Conservation (phyloP, 192 early-diverging fungal genomes). For the Mycoemilia scoparia region DNA sequence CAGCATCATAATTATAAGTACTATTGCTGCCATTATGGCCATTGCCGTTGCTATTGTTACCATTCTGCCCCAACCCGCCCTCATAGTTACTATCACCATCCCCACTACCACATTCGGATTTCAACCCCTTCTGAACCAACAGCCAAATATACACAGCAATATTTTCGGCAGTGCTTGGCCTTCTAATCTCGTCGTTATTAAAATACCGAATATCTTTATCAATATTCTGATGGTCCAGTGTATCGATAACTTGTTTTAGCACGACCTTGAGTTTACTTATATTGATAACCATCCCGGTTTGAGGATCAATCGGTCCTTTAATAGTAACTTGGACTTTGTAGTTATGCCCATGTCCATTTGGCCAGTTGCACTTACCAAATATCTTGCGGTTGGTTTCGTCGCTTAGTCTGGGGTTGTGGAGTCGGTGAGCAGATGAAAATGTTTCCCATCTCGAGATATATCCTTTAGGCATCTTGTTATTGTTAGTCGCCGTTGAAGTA, state of each 20-base stretch:
- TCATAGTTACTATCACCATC: too few relatives aligned
- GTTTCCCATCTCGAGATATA: slow-evolving; percentile 58
- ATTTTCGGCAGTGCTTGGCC: slow-evolving; percentile 71
- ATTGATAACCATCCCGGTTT: slow-evolving; percentile 79
- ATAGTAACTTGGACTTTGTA: slow-evolving; percentile 37
- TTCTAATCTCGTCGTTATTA: slow-evolving; percentile 32
- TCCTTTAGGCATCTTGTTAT: slow-evolving; percentile 28
- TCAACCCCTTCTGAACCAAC: slow-evolving; percentile 6
- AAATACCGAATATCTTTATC: slow-evolving; percentile 75
- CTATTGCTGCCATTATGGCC: too few relatives aligned
- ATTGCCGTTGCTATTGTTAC: too few relatives aligned
- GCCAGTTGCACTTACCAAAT: slow-evolving; percentile 81
- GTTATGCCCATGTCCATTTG: slow-evolving; percentile 80
- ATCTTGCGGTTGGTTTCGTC: slow-evolving; percentile 49
- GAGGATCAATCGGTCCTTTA: slow-evolving; percentile 36
- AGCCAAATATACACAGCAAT: slow-evolving; percentile 75
- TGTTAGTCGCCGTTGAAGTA: background rate
- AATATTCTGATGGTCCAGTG: slow-evolving; percentile 74
- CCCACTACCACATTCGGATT: slow-evolving; percentile 21
- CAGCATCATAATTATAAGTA: too few relatives aligned
- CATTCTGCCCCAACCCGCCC: too few relatives aligned
- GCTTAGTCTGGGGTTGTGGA: slow-evolving; percentile 56
- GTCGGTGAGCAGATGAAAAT: slow-evolving; percentile 80
- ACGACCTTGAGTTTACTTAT: slow-evolving; percentile 59
- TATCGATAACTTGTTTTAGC: slow-evolving; percentile 59